Evolutionary conservation across 108 stramenopile species (phyloP).

Genomic region (Cyclotella kingstonii): DNA sequence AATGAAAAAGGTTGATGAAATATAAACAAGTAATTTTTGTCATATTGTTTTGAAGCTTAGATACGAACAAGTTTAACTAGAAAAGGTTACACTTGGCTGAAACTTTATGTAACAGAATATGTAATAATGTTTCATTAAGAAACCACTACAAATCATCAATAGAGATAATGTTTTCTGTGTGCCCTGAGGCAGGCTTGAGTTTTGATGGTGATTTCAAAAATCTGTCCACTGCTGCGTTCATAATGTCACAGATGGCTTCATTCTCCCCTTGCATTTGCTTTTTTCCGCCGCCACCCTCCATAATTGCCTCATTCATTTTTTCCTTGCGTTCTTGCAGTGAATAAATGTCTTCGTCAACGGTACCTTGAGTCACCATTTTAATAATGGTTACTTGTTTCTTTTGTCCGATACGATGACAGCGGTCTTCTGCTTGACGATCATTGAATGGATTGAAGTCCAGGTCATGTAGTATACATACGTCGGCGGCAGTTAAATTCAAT

Average conservation of each 20-base stretch:
- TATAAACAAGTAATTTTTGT: too few relatives aligned
- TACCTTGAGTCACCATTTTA: conserved; percentile 68
- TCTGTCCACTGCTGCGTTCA: conserved; percentile 22
- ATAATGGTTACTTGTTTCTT: conserved; percentile 72
- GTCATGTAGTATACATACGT: conserved; percentile 96
- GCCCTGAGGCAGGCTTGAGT: neutral
- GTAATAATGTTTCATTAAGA: too few relatives aligned
- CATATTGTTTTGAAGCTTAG: too few relatives aligned
- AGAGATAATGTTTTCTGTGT: neutral
- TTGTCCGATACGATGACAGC: conserved; percentile 74
- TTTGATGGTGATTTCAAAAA: conserved; percentile 33
- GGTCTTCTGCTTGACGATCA: conserved; percentile 94
- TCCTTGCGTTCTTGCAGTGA: conserved; percentile 80
- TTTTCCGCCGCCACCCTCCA: conserved; percentile 40
- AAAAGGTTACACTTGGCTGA: too few relatives aligned
- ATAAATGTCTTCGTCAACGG: conserved; percentile 82
- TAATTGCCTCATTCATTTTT: conserved; percentile 76
- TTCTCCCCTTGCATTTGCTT: conserved; percentile 43
- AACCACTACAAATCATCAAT: neutral
- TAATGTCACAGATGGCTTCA: conserved; percentile 38
- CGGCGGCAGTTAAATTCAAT: conserved; percentile 88
- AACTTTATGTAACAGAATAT: too few relatives aligned
- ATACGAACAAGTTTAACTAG: too few relatives aligned
- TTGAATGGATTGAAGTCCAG: conserved; percentile 96
- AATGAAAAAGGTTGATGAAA: too few relatives aligned